Evolutionary conservation across 768 basidiomycete species (phyloP).

Genomic region (Ramaria sp.): DNA sequence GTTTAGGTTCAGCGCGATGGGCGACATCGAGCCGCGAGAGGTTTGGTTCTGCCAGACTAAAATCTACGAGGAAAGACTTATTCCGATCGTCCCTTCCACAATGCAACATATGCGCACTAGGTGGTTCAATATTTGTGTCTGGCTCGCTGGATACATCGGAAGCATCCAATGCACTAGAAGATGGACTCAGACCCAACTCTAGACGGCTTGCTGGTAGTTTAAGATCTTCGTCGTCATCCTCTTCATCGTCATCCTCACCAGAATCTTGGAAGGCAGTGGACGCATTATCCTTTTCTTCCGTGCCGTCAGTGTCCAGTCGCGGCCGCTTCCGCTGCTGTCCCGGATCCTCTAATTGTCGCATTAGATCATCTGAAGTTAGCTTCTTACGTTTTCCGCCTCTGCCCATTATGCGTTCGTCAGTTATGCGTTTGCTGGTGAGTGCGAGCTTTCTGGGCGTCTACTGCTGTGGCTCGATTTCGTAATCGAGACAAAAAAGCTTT

Average conservation of each 20-base stretch:
- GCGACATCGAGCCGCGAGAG: constrained; percentile 10
- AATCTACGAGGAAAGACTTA: constrained; percentile 12
- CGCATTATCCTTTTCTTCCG: constrained; percentile 11
- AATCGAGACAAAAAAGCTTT: too few species aligned
- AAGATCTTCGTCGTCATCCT: constrained; percentile 4
- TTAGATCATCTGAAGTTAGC: constrained; percentile 35
- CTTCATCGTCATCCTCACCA: constrained; percentile 7
- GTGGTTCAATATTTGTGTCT: background rate
- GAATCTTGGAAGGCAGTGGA: constrained; percentile 13
- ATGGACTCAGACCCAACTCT: too few species aligned
- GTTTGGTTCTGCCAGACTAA: constrained; percentile 16
- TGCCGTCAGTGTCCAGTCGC: constrained; percentile 14
- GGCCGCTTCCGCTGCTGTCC: constrained; percentile 26
- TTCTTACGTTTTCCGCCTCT: constrained; percentile 18
- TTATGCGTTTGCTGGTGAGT: too few species aligned
- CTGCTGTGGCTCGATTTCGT: too few species aligned
- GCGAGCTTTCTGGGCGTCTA: too few species aligned
- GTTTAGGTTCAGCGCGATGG: constrained; percentile 6
- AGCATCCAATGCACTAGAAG: background rate
- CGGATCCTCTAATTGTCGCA: constrained; percentile 34
- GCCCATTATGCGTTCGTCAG: background rate
- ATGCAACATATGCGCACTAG: background rate
- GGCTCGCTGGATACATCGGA: background rate
- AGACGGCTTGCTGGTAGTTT: background rate
- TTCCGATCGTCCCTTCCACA: background rate